Percentiles rank a stretch among this genome's conserved stretches.
Evolutionary conservation across 805 yeast genomes (phyloP).

Genomic region (Candida palmyrensis): DNA sequence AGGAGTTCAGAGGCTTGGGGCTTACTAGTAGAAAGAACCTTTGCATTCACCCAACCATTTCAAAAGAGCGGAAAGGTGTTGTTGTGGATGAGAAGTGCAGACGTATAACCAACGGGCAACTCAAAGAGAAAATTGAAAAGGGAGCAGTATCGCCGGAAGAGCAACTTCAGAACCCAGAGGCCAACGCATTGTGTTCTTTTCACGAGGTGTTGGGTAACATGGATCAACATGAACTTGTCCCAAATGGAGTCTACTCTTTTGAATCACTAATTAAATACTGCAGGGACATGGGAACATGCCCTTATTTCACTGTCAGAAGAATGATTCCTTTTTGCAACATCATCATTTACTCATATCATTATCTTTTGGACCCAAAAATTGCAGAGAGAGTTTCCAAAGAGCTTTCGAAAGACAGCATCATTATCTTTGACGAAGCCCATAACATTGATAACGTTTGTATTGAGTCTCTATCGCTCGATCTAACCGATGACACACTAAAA

Average conservation of each 20-base stretch:
- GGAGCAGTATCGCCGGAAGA: slow-evolving; percentile 48
- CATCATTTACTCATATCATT: slow-evolving; percentile 94
- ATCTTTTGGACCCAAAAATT: slow-evolving; percentile 92
- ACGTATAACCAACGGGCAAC: slow-evolving; percentile 87
- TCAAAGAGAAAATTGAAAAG: slow-evolving; percentile 57
- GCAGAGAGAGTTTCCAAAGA: slow-evolving; percentile 93
- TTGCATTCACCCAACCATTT: slow-evolving; percentile 84
- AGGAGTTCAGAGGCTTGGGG: slow-evolving; percentile 92
- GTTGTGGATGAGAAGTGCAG: slow-evolving; percentile 96
- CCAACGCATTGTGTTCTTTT: slow-evolving; percentile 59
- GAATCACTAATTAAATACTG: slow-evolving; percentile 78
- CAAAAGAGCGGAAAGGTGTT: slow-evolving; percentile 83
- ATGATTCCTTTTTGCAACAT: slow-evolving; percentile 94
- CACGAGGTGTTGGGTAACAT: slow-evolving; percentile 85
- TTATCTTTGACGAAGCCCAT: slow-evolving; percentile 98
- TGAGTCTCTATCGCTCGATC: slow-evolving; percentile 85
- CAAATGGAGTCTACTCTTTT: slow-evolving; percentile 92
- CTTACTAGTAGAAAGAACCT: slow-evolving; percentile 90
- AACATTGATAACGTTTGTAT: slow-evolving; percentile 98
- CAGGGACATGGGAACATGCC: slow-evolving; percentile 77
- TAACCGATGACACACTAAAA: slow-evolving; percentile 85
- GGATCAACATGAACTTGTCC: slow-evolving; percentile 86
- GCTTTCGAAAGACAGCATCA: slow-evolving; percentile 85
- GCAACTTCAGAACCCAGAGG: slow-evolving; percentile 38
- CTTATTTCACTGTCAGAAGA: slow-evolving; percentile 95